A percentile compares a stretch with the other conserved stretches of the same genome.
These are phyloP conservation scores for Metarhizium robertsii DNA, from an alignment of 2,329 filamentous ascomycete species.

Conservation along the genomic window DNA sequence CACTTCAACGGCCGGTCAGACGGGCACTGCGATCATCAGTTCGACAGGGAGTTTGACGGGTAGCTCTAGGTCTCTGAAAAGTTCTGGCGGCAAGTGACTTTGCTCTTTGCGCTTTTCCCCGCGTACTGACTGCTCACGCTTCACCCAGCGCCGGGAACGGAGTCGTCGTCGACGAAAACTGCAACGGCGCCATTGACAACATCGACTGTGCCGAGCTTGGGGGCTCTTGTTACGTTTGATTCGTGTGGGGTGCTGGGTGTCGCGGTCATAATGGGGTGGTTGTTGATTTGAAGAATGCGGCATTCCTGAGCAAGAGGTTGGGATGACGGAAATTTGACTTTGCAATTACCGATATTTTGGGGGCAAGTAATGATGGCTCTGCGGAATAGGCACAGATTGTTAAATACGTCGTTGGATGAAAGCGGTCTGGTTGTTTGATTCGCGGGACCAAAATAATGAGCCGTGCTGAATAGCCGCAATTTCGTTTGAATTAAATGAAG, in stretches of 20 bases:
- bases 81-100: background rate
- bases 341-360: too few relatives aligned
- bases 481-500: too few relatives aligned
- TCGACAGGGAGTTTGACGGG: background rate
- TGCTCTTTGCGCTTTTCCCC: background rate
- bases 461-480: rapidly evolving
- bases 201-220: background rate
- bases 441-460: too few relatives aligned
- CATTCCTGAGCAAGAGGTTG: too few relatives aligned
- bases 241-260: background rate
- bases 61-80: background rate
- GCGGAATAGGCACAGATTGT: too few relatives aligned
- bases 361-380: too few relatives aligned
- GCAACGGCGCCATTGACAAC: background rate
- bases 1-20: background rate
- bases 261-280: background rate
- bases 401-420: too few relatives aligned
- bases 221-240: background rate
- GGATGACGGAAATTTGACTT: too few relatives aligned
- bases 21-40: background rate
- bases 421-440: too few relatives aligned
- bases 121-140: background rate
- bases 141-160: background rate
- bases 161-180: background rate
- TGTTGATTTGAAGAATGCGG: background rate